phyloP scores from a whole-genome alignment of 2,329 filamentous ascomycete species.

The Diaporthe vaccinii region DNA sequence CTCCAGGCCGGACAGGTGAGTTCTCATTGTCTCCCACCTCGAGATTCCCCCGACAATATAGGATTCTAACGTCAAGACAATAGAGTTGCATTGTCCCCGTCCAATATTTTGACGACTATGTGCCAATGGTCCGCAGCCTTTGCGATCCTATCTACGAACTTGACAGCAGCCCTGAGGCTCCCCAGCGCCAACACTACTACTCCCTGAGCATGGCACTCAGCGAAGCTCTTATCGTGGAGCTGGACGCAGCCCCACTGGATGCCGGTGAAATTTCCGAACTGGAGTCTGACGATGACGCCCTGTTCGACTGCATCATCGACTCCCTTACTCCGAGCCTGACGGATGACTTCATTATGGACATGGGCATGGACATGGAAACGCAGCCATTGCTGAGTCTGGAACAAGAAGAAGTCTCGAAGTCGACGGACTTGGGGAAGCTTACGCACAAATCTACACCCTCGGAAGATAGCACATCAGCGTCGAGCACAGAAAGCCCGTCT shows the following conservation, averaged over 20 bases:
- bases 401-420: no score
- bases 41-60: not conserved
- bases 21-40: not conserved
- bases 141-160: constrained; percentile 60
- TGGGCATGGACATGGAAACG: constrained; percentile 30
- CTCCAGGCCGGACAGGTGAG: constrained; percentile 65
- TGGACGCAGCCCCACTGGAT: constrained; percentile 38
- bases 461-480: constrained; percentile 6
- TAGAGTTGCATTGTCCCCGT: constrained; percentile 55
- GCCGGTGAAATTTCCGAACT: constrained; percentile 28
- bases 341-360: constrained; percentile 28
- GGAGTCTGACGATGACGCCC: constrained; percentile 32
- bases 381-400: constrained; percentile 30
- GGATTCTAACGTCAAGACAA: constrained; percentile 27
- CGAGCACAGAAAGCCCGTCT: constrained; percentile 13
- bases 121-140: constrained; percentile 55
- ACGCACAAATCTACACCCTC: constrained; percentile 15
- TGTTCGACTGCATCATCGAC: constrained; percentile 27
- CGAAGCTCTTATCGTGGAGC: constrained; percentile 53
- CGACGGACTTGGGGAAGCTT: constrained; percentile 15
- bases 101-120: constrained; percentile 58
- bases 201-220: constrained; percentile 56
- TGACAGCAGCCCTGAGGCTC: constrained; percentile 46
- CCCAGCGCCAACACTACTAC: constrained; percentile 58
- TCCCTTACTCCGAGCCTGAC: constrained; percentile 38